phyloP scores from a whole-genome alignment of 768 basidiomycete genomes.

The Strobilomyces dryophilus region DNA sequence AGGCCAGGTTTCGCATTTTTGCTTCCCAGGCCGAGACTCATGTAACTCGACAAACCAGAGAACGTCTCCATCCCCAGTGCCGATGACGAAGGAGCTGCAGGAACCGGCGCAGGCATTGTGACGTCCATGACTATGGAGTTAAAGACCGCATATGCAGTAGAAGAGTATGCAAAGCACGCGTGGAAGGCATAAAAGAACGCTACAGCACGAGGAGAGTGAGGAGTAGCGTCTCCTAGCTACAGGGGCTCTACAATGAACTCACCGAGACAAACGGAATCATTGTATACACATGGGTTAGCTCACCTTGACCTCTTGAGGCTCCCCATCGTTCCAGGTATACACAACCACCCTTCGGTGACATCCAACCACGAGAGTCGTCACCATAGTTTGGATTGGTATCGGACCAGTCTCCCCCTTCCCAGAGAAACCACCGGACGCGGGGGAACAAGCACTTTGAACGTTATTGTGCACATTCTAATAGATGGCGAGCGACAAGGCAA shows the following conservation, averaged over 20 bases:
- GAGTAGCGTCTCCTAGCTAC: slow-evolving; percentile 64
- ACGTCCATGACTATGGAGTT: slow-evolving; percentile 57
- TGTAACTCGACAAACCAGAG: slow-evolving; percentile 74
- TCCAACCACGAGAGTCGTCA: slow-evolving; percentile 81
- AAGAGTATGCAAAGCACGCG: slow-evolving; percentile 76
- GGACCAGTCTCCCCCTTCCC: slow-evolving; percentile 14
- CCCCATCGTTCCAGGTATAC: slow-evolving; percentile 84
- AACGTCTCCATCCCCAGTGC: slow-evolving; percentile 61
- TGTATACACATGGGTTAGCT: slow-evolving; percentile 6
- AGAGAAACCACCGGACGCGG: slow-evolving; percentile 13
- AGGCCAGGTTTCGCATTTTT: slow-evolving; percentile 62
- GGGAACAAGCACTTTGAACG: slow-evolving; percentile 19
- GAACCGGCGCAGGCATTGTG: slow-evolving; percentile 39
- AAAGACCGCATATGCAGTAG: slow-evolving; percentile 62
- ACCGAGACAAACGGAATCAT: not conserved
- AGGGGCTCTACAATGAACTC: not conserved
- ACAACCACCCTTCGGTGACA: slow-evolving; percentile 82
- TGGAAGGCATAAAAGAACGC: slow-evolving; percentile 62
- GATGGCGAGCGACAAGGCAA: slow-evolving; percentile 78
- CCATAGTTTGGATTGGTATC: slow-evolving; percentile 55
- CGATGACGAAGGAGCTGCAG: slow-evolving; percentile 25
- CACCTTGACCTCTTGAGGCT: slow-evolving; percentile 69
- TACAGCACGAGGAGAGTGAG: slow-evolving; percentile 87
- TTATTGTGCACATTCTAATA: slow-evolving; percentile 56
- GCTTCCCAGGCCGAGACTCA: slow-evolving; percentile 75